Evolutionary conservation across 2,329 filamentous ascomycete species (phyloP).

Genomic region (Talaromyces albobiverticillius): DNA sequence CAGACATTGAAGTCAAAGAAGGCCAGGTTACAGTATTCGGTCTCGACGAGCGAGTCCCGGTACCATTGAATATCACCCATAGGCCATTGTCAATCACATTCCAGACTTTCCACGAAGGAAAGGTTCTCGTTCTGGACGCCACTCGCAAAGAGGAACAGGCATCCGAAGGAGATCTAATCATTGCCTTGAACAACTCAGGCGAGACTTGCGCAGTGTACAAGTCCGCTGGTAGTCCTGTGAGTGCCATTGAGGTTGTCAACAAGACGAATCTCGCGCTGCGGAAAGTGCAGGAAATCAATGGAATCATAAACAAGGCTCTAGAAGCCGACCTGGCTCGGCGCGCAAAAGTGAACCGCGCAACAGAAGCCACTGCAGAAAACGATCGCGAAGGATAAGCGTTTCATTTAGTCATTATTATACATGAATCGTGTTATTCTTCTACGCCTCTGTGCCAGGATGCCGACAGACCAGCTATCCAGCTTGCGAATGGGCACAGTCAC

Average conservation of each 20-base stretch:
- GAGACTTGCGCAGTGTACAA: constrained; percentile 92
- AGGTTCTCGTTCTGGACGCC: constrained; percentile 44
- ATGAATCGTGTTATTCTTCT: not conserved
- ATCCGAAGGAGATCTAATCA: constrained; percentile 66
- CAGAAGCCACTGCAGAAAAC: constrained; percentile 82
- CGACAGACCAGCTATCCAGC: not conserved
- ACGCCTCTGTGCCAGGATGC: not conserved
- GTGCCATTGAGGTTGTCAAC: constrained; percentile 73
- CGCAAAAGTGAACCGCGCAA: constrained; percentile 68
- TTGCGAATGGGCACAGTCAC: not conserved
- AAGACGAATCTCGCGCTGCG: constrained; percentile 71
- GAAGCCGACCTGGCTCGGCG: constrained; percentile 68
- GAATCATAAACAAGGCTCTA: constrained; percentile 68
- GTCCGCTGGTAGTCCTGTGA: constrained; percentile 76
- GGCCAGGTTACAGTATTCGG: constrained; percentile 83
- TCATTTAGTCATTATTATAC: not conserved
- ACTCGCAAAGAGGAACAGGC: constrained; percentile 50
- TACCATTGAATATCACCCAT: constrained; percentile 86
- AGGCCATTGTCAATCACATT: constrained; percentile 90
- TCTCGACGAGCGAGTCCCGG: constrained; percentile 80
- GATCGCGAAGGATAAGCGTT: constrained; percentile 57
- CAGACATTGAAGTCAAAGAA: constrained; percentile 82
- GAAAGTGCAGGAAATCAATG: constrained; percentile 78
- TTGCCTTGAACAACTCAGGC: constrained; percentile 84
- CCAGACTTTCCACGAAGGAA: constrained; percentile 65